phyloP scores from a whole-genome alignment of 2,329 filamentous ascomycete genomes.

The Ophioceras dolichostomum region DNA sequence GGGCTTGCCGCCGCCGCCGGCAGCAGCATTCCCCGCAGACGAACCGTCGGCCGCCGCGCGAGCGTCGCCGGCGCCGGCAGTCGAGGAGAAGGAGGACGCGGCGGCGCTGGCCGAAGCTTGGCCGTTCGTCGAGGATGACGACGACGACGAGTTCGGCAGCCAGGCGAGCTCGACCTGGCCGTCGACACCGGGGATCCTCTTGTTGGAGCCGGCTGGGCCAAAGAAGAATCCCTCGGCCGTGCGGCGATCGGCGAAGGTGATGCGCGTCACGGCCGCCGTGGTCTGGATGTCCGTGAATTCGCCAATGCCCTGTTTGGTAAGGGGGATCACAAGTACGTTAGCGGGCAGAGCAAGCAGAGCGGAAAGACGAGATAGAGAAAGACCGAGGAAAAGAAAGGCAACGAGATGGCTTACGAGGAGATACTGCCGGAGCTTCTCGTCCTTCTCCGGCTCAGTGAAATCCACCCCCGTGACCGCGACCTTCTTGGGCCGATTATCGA shows the following conservation, averaged over 20 bases:
- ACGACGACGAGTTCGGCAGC: constrained; percentile 20
- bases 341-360: neutral
- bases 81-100: no score
- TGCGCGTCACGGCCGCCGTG: constrained; percentile 31
- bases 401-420: constrained; percentile 42
- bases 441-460: constrained; percentile 47
- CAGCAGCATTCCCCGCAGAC: no score
- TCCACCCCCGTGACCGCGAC: constrained; percentile 52
- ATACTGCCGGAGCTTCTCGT: constrained; percentile 60
- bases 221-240: constrained; percentile 61
- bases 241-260: constrained; percentile 55
- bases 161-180: constrained; percentile 55
- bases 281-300: constrained; percentile 48
- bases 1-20: no score
- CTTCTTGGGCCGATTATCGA: constrained; percentile 65
- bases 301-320: constrained; percentile 42
- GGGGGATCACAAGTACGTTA: no score
- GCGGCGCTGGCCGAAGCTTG: no score
- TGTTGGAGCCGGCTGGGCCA: constrained; percentile 30
- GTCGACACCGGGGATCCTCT: constrained; percentile 47
- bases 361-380: neutral
- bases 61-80: no score
- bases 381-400: constrained; percentile 22
- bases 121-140: neutral
- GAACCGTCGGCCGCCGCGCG: no score